Percentiles rank a stretch among this genome's conserved stretches.
These are phyloP conservation scores for Exophiala sp. DNA, from an alignment of 2,329 filamentous ascomycete species.

Conservation along the genomic window DNA sequence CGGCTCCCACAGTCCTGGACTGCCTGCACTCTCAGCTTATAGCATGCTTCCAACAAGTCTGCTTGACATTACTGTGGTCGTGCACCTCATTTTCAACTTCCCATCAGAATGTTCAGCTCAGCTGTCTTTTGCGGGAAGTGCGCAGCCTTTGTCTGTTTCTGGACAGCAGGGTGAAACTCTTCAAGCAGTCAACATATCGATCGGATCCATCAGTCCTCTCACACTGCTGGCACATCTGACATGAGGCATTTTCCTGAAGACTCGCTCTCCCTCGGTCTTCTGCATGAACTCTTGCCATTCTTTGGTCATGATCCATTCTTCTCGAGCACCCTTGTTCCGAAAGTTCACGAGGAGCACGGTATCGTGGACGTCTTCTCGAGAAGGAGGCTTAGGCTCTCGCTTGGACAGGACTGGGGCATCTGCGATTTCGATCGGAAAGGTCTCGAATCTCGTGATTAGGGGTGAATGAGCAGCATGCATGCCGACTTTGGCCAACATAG, in stretches of 20 bases:
- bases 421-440: constrained; percentile 29
- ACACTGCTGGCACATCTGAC: constrained; percentile 31
- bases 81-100: too few species aligned
- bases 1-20: too few species aligned
- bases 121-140: too few species aligned
- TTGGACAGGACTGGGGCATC: constrained; percentile 10
- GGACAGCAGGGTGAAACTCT: background rate
- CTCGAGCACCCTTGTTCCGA: constrained; percentile 26
- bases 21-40: too few species aligned
- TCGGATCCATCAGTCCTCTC: constrained; percentile 30
- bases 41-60: too few species aligned
- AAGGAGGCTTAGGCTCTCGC: constrained; percentile 13
- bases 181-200: constrained; percentile 27
- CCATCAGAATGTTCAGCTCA: too few species aligned
- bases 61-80: too few species aligned
- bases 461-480: constrained; percentile 29
- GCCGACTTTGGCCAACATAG: constrained; percentile 27
- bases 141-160: too few species aligned
- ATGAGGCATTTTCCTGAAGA: constrained; percentile 31
- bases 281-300: constrained; percentile 32
- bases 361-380: constrained; percentile 29
- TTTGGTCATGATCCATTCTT: constrained; percentile 28
- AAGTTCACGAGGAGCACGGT: constrained; percentile 30
- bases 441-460: constrained; percentile 29
- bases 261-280: constrained; percentile 27